A percentile compares a stretch with the other conserved stretches of the same genome.
These are phyloP conservation scores for Abrus precatorius DNA, from an alignment of 306 rosid species.

Conservation along the genomic window DNA sequence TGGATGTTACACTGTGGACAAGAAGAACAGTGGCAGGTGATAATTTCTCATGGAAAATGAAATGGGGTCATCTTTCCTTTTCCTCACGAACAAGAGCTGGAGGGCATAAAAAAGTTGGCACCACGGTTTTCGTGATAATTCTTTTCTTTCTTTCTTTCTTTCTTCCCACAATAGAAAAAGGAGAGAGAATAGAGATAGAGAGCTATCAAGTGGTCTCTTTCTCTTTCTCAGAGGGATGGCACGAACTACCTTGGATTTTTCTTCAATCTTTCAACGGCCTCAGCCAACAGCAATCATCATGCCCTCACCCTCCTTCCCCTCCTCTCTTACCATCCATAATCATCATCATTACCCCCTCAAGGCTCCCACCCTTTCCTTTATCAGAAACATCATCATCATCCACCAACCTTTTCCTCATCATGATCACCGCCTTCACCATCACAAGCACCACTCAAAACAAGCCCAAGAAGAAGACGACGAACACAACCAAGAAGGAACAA, in stretches of 20 bases:
- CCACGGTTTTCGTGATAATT: constrained; percentile 60
- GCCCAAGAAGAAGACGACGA: constrained; percentile 43
- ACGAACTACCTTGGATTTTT: constrained; percentile 77
- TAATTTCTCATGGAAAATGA: constrained; percentile 40
- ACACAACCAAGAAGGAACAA: constrained; percentile 37
- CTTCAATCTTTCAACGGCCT: constrained; percentile 65
- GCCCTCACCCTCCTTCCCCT: constrained; percentile 55
- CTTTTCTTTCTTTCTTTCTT: constrained; percentile 38
- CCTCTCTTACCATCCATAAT: constrained; percentile 62
- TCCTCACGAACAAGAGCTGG: constrained; percentile 49
- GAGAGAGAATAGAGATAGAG: constrained; percentile 50
- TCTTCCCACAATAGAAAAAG: constrained; percentile 44
- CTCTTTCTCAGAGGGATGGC: constrained; percentile 54
- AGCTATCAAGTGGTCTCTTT: constrained; percentile 44
- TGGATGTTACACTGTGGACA: constrained; percentile 43
- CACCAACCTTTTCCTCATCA: constrained; percentile 34
- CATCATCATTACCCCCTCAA: constrained; percentile 83
- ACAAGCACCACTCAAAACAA: constrained; percentile 28
- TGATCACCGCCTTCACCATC: constrained; percentile 38
- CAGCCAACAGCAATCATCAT: constrained; percentile 83
- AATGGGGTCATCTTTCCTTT: constrained; percentile 49
- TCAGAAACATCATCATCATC: constrained; percentile 53
- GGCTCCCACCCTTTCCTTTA: constrained; percentile 52
- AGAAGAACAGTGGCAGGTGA: constrained; percentile 42
- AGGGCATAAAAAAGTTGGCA: constrained; percentile 55